Base-by-base conservation (phyloP, 805 yeast species). In the Hagleromyces aurorensis region DNA sequence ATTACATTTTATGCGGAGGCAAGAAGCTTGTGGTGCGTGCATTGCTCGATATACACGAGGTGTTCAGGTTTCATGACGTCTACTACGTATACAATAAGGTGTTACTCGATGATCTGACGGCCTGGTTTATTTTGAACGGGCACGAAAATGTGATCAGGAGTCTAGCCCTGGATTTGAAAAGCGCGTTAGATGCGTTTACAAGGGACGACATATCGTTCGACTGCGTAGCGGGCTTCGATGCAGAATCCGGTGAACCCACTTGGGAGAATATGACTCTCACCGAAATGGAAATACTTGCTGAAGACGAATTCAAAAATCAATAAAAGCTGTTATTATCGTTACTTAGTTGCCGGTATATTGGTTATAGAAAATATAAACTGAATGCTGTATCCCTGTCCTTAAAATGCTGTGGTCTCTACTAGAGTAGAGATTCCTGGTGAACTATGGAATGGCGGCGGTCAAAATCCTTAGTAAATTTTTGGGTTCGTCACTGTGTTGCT, bases 81-180 rank as follows among this genome's bases (percentile, higher is more conserved):
- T 85, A 85, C 51, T 83, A 85, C 49, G 85, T 84, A 5, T 87
- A 87, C 52, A 81, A 81, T 48, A 75, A 73, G 48, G 67, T 86
- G 0, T 67, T 83, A 64, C 42, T 85, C 4, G 85, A 81, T 44
- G 96, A 87, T 51, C 61, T 84, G 38, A 67, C 82, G 34, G 62
- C 78, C 10, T 87, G 94, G 94, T 52, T 80, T 11, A 62, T 80
- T 30, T 51, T 64, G 21, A 65, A 65, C 23, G 75, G 83, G 21
- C 65, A 65, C 38, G 87, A 79, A 40, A 62, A 56, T 21, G 67
- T 70, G 14, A 48, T 85, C 15, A 62, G 83, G 33, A 66, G 70
- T 23, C 55, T 85, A 14, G 83, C 89, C 1, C 75, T 73, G 32
- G 91, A 82, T 40, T 48, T 82, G 25, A 50, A 52, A 26, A 68